Evolutionary conservation across 768 basidiomycete genomes (phyloP).

Genomic region (Rhodotorula taiwanensis): DNA sequence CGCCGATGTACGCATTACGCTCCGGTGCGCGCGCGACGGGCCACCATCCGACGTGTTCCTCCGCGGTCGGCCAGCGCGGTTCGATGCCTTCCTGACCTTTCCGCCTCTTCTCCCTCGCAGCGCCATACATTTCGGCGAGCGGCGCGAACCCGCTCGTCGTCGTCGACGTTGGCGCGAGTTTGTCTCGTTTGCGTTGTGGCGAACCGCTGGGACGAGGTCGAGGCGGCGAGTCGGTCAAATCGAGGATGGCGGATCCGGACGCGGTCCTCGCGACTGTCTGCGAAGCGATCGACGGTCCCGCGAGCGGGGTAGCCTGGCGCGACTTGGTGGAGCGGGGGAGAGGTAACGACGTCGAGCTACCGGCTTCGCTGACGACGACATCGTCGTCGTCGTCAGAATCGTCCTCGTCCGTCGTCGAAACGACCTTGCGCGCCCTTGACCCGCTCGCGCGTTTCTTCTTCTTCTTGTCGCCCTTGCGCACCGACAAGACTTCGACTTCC

Average conservation of each 20-base stretch:
- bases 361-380: neutral
- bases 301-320: no score
- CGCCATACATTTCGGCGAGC: conserved; percentile 7
- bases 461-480: no score
- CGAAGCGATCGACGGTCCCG: no score
- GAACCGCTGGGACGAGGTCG: conserved; percentile 23
- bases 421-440: no score
- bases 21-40: neutral
- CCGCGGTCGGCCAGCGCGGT: conserved; percentile 26
- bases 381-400: neutral
- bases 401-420: neutral
- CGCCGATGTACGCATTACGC: no score
- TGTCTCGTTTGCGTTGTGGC: no score
- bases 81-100: conserved; percentile 3
- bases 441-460: neutral
- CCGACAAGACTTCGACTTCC: no score
- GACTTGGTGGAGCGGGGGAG: neutral
- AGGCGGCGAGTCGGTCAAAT: neutral
- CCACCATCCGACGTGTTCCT: conserved; percentile 19
- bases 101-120: neutral
- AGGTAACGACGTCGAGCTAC: neutral
- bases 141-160: neutral
- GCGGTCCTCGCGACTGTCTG: no score
- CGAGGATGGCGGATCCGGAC: neutral
- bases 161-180: no score